phyloP scores from a whole-genome alignment of 225 moss, liverwort and hornwort species.

The Antitrichia curtipendula region DNA sequence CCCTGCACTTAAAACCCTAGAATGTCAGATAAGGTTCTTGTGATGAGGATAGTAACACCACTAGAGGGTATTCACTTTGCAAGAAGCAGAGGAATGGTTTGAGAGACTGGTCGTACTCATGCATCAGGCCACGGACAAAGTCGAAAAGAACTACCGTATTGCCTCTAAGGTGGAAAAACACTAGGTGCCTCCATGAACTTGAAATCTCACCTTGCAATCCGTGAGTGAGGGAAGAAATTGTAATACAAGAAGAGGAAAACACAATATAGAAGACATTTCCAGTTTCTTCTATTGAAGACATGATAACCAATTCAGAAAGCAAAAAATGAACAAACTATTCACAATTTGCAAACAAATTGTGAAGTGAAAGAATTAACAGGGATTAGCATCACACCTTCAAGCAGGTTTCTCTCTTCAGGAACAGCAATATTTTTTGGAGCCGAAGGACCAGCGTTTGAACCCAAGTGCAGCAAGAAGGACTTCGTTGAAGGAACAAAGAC shows the following conservation, averaged over 20 bases:
- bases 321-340: neutral
- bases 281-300: neutral
- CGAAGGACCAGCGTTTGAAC: conserved; percentile 31
- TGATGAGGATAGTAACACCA: conserved; percentile 13
- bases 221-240: neutral
- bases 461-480: conserved; percentile 67
- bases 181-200: neutral
- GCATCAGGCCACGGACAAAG: neutral
- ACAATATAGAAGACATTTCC: neutral
- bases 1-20: conserved; percentile 55
- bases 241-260: neutral
- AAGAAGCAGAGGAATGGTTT: conserved; percentile 14
- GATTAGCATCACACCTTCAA: conserved; percentile 16
- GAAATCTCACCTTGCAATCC: neutral
- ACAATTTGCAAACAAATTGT: neutral
- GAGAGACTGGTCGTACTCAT: conserved; percentile 5
- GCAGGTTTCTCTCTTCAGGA: conserved; percentile 23
- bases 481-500: conserved; percentile 89
- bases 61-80: conserved; percentile 18
- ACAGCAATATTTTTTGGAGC: conserved; percentile 18
- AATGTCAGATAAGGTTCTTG: conserved; percentile 41
- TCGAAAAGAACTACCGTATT: neutral
- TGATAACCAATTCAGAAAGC: neutral
- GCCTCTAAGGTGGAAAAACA: neutral
- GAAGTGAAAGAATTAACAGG: neutral